Evolutionary conservation across 2,329 filamentous ascomycete genomes (phyloP).

Genomic region (Fusarium coicis): DNA sequence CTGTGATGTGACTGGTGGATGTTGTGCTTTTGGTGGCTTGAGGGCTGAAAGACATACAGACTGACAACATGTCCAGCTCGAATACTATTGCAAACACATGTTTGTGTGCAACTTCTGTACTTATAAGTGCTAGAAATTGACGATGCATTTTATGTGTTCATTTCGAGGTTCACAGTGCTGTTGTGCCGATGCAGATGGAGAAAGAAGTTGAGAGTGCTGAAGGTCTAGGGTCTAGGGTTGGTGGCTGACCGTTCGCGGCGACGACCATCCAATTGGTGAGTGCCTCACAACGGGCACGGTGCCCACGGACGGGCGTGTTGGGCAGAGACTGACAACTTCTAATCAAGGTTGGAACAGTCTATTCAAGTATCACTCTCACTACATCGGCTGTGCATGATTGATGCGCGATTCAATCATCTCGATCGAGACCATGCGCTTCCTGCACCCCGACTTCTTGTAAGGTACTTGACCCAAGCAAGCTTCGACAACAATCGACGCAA

Average conservation of each 20-base stretch:
- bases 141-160: neutral
- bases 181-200: neutral
- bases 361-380: accelerated
- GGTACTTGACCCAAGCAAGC: neutral
- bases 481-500: neutral
- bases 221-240: constrained; percentile 24
- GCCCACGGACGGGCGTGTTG: too few species aligned
- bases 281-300: neutral
- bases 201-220: neutral
- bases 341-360: too few species aligned
- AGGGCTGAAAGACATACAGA: neutral
- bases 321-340: neutral
- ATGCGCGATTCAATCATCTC: accelerated
- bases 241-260: neutral
- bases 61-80: neutral
- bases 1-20: constrained; percentile 5
- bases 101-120: too few species aligned
- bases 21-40: neutral
- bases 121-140: neutral
- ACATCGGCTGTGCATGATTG: too few species aligned
- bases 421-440: neutral
- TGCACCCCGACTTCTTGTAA: neutral
- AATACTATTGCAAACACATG: too few species aligned
- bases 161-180: too few species aligned
- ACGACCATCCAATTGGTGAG: neutral